Conservation (phyloP, 495 filamentous ascomycete genomes). For the Aspergillus conjunctus region DNA sequence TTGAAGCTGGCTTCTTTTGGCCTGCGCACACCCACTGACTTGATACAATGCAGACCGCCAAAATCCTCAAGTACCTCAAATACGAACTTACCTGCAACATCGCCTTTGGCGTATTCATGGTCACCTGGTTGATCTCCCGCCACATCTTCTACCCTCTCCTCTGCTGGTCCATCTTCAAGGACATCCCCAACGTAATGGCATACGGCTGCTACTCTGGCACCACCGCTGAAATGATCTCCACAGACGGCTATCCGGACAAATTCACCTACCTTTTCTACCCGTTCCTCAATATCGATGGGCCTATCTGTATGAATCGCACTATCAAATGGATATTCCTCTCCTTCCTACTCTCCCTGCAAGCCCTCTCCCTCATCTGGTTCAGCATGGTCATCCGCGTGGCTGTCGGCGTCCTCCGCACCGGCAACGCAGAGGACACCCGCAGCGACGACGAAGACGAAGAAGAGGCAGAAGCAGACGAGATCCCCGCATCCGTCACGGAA, state of each 20-base stretch:
- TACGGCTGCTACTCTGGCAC: slow-evolving; percentile 70
- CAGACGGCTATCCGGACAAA: slow-evolving; percentile 57
- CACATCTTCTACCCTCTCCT: slow-evolving; percentile 79
- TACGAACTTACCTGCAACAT: slow-evolving; percentile 75
- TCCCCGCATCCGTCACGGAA: slow-evolving; percentile 37
- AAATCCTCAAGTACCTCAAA: slow-evolving; percentile 88
- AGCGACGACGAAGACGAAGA: slow-evolving; percentile 80
- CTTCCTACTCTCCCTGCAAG: slow-evolving; percentile 76
- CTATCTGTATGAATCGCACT: slow-evolving; percentile 72
- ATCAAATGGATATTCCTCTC: slow-evolving; percentile 76
- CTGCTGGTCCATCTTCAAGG: slow-evolving; percentile 77
- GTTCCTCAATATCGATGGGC: slow-evolving; percentile 65
- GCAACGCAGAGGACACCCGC: slow-evolving; percentile 80
- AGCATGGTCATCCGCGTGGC: slow-evolving; percentile 83
- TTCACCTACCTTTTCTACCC: slow-evolving; percentile 67
- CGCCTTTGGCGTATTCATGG: slow-evolving; percentile 83
- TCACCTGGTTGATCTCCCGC: slow-evolving; percentile 80
- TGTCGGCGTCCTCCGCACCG: slow-evolving; percentile 69
- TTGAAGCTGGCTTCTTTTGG: slow-evolving; percentile 16
- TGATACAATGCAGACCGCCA: slow-evolving; percentile 67
- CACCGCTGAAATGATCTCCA: slow-evolving; percentile 55
- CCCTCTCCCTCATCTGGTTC: slow-evolving; percentile 85
- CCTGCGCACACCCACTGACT: not conserved
- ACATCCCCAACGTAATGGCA: slow-evolving; percentile 62
- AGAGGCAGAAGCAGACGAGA: slow-evolving; percentile 53